These are phyloP conservation scores for Neonothopanus nambi DNA, from an alignment of 1,284 basidiomycete genomes.

Conservation along the genomic window DNA sequence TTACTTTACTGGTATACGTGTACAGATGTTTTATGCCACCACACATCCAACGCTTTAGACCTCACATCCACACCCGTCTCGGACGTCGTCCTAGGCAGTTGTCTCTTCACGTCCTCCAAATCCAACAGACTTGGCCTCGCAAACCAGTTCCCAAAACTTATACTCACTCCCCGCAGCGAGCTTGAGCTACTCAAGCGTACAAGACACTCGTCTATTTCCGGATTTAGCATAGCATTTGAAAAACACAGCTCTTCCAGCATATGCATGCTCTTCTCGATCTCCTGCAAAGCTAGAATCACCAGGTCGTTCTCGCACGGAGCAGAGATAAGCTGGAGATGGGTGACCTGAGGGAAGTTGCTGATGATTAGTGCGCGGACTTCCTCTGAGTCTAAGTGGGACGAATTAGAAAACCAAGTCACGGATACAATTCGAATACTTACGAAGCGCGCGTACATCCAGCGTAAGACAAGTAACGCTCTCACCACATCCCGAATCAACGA, in stretches of 20 bases:
- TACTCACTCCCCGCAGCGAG: not conserved
- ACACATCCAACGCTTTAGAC: too few species aligned
- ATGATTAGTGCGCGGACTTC: not conserved
- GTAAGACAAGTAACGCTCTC: not conserved
- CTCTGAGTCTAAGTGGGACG: not conserved
- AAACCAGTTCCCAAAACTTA: constrained; percentile 5
- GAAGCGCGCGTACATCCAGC: not conserved
- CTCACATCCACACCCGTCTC: too few species aligned
- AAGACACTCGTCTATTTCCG: not conserved
- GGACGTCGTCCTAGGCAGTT: too few species aligned
- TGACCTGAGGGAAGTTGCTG: not conserved
- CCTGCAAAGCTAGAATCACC: not conserved
- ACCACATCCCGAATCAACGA: constrained; percentile 4
- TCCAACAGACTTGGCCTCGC: too few species aligned
- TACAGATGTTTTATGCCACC: too few species aligned
- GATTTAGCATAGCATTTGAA: not conserved
- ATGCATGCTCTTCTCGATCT: not conserved
- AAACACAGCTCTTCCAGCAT: not conserved
- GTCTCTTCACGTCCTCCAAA: too few species aligned
- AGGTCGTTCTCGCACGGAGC: not conserved
- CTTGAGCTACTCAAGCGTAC: not conserved
- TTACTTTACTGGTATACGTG: too few species aligned
- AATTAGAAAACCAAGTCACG: not conserved
- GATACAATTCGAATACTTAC: not conserved
- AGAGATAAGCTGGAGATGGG: not conserved